These are phyloP conservation scores for Lumnitzera racemosa DNA, from an alignment of 345 rosid species.

Conservation along the genomic window DNA sequence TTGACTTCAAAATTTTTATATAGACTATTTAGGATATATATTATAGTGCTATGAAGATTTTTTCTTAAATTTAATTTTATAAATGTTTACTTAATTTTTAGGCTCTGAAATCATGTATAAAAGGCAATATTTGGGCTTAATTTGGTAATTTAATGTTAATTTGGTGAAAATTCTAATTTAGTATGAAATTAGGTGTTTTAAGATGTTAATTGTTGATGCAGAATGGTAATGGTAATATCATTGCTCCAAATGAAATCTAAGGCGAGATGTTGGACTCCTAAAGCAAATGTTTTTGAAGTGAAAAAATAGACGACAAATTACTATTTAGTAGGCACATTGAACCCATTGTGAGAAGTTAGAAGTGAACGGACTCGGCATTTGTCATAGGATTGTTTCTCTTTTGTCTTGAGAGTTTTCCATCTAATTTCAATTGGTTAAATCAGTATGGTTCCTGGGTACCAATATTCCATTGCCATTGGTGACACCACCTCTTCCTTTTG, in stretches of 20 bases:
- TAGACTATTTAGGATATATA: too few species aligned
- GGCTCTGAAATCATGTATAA: too few species aligned
- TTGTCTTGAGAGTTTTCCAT: constrained; percentile 4
- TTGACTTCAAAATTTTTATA: too few species aligned
- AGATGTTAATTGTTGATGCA: too few species aligned
- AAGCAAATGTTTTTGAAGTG: constrained; percentile 14
- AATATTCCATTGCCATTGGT: constrained; percentile 15
- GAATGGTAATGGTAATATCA: too few species aligned
- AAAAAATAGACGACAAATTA: constrained; percentile 15
- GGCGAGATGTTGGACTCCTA: constrained; percentile 80
- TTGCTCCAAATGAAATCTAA: constrained; percentile 68
- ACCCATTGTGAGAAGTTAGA: constrained; percentile 13
- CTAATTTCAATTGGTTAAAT: constrained; percentile 15
- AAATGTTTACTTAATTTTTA: too few species aligned
- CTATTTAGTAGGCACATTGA: constrained; percentile 13
- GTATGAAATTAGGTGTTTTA: too few species aligned
- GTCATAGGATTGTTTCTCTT: constrained; percentile 13
- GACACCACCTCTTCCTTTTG: constrained; percentile 10
- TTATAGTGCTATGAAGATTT: too few species aligned
- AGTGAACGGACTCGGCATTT: constrained; percentile 20
- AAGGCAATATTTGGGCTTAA: too few species aligned
- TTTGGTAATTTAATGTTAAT: too few species aligned
- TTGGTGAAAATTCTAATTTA: too few species aligned
- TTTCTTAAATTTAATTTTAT: too few species aligned
- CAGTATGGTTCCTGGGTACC: constrained; percentile 7